Base-by-base conservation (phyloP, 352 stramenopile genomes). In the Peronospora farinosa region DNA sequence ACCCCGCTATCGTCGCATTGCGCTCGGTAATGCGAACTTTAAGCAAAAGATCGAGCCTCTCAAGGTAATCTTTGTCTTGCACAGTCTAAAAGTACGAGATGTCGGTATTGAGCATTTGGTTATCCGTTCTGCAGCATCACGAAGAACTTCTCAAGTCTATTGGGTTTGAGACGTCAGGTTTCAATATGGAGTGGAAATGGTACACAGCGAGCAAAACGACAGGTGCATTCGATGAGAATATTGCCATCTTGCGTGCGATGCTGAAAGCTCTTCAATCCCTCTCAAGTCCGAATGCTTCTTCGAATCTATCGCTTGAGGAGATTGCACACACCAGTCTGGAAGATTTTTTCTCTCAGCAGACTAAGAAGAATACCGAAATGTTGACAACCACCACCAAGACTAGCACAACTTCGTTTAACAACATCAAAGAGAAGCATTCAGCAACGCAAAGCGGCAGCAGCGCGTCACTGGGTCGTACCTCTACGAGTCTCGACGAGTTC, bases 171-270 rank as follows among this genome's bases (percentile, higher is more conserved):
- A 80, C 67, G 21, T 66, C 70, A 8, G 76, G 78, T 10, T 46
- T 87, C 6, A 89, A 87, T 55, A 81, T 92, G 73, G 80, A 92
- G 45, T 92, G 80, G 80, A 86, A 84, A 51, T 89, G 80, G 78
- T 71, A 91, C 46, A 67, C 76, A 5, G 68, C 77, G 1, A 73
- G 78, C 48, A 78, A 74, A 27, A 54, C 51, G 15, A 79, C 57
- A 38, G 76, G 68, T 41, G 78, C 71, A n/a, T 86, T 85, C 50
- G 70, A 88, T 31, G 73, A 78, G 48, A 83, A 87, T 40, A 59
- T 88, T 5, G 69, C 69, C 16, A 72, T 91, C 43, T 43, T 91
- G 21, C 67, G 69, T 23, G 79, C 77, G 11, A 33, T 84, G 7
- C 39, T 87, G 21, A 74, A 83, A 45, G 67, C 74, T 25, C 61